Evolutionary conservation across 2,329 filamentous ascomycete species (phyloP), one percentile per base, ranked within the genome.

Genomic region (Talaromyces sp.): DNA sequence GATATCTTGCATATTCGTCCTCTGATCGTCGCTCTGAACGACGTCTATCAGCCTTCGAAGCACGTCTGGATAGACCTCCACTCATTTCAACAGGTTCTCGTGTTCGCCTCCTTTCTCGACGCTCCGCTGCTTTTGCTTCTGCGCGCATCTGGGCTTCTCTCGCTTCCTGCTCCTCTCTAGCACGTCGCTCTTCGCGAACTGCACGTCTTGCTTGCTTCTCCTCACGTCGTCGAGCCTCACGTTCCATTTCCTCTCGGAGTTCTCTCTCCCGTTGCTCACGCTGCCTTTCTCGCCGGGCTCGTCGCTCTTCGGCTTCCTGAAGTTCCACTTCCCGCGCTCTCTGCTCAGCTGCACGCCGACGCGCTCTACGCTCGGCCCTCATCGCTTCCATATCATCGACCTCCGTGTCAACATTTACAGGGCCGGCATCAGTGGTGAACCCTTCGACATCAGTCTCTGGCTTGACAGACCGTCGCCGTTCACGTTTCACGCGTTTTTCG

Each of bases 361-460:
- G 84, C 1, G 86, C 83, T 64, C 84, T 85, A n/a, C 89, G 86
- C 65, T 87, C 87, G 34, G 86, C 86, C 53, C 84, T 84, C 25
- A 85, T 86, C 17, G 60, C 65, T 73, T 91, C 89, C 17, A 88
- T 86, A 2, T 84, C 79, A 62, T 81, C 81, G 27, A 70, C 76
- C 45, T 82, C 81, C 36, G 76, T 79, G 65, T 69, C 72, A 17
- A 64, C 72, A 6, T 43, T 62, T 4, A 61, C 79, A 6, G 78
- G 75, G 10, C 74, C 78, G 31, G 83, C 84, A 15, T 80, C 78
- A 2, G 78, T 78, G 3, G 73, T 74, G 59, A 79, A 75, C 2
- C 75, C 83, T 45, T 86, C 85, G 47, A 75, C 79, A 65, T 82
- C 83, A 7, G 77, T 80, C 45, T 85, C 86, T 4, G 81, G 77